Percentiles rank a stretch among this genome's conserved stretches.
These are phyloP conservation scores for Alternaria alternata DNA, from an alignment of 2,329 filamentous ascomycete genomes.

Conservation along the genomic window DNA sequence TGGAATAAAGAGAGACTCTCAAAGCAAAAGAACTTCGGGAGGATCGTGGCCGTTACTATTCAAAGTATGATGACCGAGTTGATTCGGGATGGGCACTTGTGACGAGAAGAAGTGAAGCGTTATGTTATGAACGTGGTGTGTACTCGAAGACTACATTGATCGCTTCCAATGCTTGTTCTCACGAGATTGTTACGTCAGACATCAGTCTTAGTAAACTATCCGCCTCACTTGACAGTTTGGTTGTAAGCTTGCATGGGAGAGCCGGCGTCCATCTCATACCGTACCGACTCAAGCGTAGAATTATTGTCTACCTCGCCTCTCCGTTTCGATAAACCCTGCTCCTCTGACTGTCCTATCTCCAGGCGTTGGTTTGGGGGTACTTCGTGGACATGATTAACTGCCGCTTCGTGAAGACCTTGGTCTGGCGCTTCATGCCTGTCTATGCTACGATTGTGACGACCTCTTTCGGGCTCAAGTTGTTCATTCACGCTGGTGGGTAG, in stretches of 20 bases:
- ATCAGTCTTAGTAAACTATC: background rate
- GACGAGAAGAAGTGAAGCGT: background rate
- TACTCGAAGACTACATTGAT: background rate
- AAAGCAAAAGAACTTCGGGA: background rate
- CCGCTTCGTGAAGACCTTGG: background rate
- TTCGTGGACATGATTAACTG: background rate
- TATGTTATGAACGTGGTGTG: background rate
- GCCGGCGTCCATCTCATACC: background rate
- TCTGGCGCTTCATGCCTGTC: background rate
- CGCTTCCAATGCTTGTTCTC: background rate
- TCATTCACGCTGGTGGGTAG: background rate
- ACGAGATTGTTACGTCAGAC: background rate
- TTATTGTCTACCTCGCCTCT: background rate
- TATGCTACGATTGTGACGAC: background rate
- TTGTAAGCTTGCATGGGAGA: background rate
- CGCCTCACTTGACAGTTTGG: rapidly evolving
- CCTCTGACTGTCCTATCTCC: background rate
- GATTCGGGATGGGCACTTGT: background rate
- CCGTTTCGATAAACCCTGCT: background rate
- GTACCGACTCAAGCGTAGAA: background rate
- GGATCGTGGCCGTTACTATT: background rate
- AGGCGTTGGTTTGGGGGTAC: background rate
- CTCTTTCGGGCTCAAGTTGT: background rate
- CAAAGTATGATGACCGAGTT: too few species aligned
- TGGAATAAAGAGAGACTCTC: background rate